Conservation (phyloP, 352 stramenopile species). For the Pythium rhizo-oryzae region DNA sequence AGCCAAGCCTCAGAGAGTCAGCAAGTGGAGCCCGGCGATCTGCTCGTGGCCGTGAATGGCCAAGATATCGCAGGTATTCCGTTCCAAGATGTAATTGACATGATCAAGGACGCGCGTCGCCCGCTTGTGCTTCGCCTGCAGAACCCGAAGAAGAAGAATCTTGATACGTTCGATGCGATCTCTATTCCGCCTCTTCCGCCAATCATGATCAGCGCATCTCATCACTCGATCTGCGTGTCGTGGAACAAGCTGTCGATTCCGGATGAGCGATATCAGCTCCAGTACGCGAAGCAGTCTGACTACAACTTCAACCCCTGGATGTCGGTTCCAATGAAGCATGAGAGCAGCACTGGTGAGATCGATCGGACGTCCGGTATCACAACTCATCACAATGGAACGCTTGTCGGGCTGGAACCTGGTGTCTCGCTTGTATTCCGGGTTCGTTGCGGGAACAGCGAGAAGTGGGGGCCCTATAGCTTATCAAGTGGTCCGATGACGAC, state of each 20-base stretch:
- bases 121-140: constrained; percentile 74
- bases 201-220: constrained; percentile 53
- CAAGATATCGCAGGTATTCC: constrained; percentile 59
- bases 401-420: constrained; percentile 43
- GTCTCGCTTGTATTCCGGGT: constrained; percentile 41
- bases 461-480: constrained; percentile 45
- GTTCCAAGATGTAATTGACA: constrained; percentile 78
- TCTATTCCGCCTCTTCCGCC: constrained; percentile 61
- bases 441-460: constrained; percentile 38
- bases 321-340: constrained; percentile 39
- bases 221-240: constrained; percentile 43
- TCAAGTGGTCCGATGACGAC: constrained; percentile 40
- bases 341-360: constrained; percentile 24
- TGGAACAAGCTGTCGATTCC: constrained; percentile 36
- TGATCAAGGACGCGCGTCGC: constrained; percentile 69
- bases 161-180: constrained; percentile 58
- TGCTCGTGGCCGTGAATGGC: constrained; percentile 77
- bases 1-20: constrained; percentile 75
- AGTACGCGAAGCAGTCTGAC: constrained; percentile 46
- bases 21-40: constrained; percentile 67
- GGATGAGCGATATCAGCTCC: constrained; percentile 40
- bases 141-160: constrained; percentile 50
- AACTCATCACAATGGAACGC: constrained; percentile 33
- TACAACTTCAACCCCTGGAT: constrained; percentile 45
- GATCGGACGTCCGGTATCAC: constrained; percentile 28